Evolutionary conservation across 352 stramenopile species (phyloP).

Genomic region (Plasmopara muralis): DNA sequence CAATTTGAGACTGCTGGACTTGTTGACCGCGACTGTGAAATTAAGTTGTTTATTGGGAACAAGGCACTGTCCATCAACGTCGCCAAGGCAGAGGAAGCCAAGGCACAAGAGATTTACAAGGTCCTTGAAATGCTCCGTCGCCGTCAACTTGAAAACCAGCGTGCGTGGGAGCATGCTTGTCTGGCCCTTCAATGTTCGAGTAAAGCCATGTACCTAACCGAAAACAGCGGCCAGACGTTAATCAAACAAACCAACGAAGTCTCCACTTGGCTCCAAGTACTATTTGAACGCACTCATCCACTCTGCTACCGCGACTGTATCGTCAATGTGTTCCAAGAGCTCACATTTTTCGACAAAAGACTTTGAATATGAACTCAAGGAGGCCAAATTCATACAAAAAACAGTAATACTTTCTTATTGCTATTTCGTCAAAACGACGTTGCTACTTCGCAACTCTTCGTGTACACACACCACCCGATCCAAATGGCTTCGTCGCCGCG

Average conservation of each 20-base stretch:
- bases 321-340: constrained; percentile 31
- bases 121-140: neutral
- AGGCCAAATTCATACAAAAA: too few species aligned
- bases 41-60: constrained; percentile 46
- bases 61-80: constrained; percentile 46
- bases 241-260: constrained; percentile 6
- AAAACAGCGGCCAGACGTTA: neutral
- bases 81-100: constrained; percentile 32
- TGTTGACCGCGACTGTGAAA: constrained; percentile 48
- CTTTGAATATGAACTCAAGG: too few species aligned
- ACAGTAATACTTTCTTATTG: too few species aligned
- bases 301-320: constrained; percentile 52
- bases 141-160: neutral
- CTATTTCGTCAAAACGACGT: too few species aligned
- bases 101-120: constrained; percentile 22
- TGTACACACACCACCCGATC: constrained; percentile 10
- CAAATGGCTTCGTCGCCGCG: constrained; percentile 22
- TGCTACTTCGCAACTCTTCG: neutral
- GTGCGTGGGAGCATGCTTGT: neutral
- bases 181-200: constrained; percentile 1
- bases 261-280: constrained; percentile 36
- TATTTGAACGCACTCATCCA: constrained; percentile 44
- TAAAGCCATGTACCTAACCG: neutral
- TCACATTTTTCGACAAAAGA: constrained; percentile 28
- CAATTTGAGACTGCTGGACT: constrained; percentile 45